Conservation (phyloP, 2,329 filamentous ascomycete species). For the Stagonosporopsis vannaccii region DNA sequence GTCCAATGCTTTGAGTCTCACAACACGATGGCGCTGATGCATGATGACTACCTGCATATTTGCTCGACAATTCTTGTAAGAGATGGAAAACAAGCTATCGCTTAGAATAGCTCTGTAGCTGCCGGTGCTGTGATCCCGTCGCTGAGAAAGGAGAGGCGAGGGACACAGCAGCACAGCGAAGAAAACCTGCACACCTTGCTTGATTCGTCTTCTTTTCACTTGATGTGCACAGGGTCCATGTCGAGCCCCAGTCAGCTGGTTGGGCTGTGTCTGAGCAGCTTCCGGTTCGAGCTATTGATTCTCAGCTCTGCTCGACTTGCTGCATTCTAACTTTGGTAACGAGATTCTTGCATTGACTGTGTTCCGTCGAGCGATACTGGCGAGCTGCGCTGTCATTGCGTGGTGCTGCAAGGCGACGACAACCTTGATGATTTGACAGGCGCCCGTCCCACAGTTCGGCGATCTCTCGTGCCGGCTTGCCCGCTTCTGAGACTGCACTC, state of each 20-base stretch:
- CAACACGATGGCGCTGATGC: constrained; percentile 15
- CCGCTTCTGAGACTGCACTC: constrained; percentile 32
- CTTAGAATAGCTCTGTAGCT: constrained; percentile 27
- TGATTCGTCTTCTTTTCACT: not conserved
- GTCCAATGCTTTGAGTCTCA: constrained; percentile 3
- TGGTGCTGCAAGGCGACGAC: constrained; percentile 17
- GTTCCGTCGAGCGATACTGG: constrained; percentile 14
- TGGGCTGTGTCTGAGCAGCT: not conserved
- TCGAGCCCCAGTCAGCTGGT: not conserved
- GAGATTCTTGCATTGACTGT: not conserved
- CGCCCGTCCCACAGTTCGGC: constrained; percentile 25
- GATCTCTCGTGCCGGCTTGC: constrained; percentile 44
- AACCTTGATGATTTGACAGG: constrained; percentile 20
- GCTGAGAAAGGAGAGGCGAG: not conserved
- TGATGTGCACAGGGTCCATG: not conserved
- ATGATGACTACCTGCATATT: constrained; percentile 22
- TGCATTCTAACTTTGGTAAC: not conserved
- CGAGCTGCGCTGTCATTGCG: constrained; percentile 16
- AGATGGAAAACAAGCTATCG: constrained; percentile 24
- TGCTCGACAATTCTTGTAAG: constrained; percentile 33
- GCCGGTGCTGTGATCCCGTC: not conserved
- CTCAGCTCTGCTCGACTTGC: not conserved
- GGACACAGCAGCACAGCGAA: not conserved
- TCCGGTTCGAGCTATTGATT: not conserved
- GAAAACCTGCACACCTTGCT: not conserved